Base-by-base conservation (phyloP, 305 asterid genomes). In the Fraxinus sp. region DNA sequence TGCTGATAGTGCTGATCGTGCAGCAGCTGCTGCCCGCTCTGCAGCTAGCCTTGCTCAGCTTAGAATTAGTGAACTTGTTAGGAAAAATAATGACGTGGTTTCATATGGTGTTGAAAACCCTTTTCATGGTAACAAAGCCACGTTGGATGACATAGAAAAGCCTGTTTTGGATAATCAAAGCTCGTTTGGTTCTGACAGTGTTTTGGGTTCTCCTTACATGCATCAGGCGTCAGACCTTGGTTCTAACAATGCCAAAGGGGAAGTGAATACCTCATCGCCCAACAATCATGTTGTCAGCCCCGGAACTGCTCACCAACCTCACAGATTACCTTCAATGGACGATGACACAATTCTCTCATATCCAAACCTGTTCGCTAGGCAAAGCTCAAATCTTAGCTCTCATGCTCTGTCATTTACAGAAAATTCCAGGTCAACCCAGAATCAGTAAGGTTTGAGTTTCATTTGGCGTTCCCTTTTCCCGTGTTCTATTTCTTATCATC, bases 11-110 rank as follows among this genome's bases (percentile, higher is more conserved):
- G 99, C 99, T 1, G 99, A 97, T 70, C 93, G 92, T 3, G 99
- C 99, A 4, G 99, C 98, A 7, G 89, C 95, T 14, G 94, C 98
- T 79, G 98, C 98, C 6, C 97, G 98, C 32, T 89, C 98, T 28
- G 99, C 97, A 6, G 98, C 99, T 36, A 94, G 90, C 80, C 91
- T 97, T 79, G 97, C 99, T 79, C 93, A 91, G 74, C 85, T 91
- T 79, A 91, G 95, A 46, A 93, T 97, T 78, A 93, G 88, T 36
- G 99, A 92, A 87, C 93, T 94, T 64, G 81, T 81, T 62, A 88
- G 86, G 88, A 89, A 78, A 77, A 90, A 85, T 59, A 90, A 82
- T 35, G 83, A 87, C 8, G 91, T 79, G 33, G 84, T 71, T 73
- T 76, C 91, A 9, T 88, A 74, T 79, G 81, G 85, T 76, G 76